Evolutionary conservation across 306 rosid genomes (phyloP).

Genomic region (Gillenia trifoliata): DNA sequence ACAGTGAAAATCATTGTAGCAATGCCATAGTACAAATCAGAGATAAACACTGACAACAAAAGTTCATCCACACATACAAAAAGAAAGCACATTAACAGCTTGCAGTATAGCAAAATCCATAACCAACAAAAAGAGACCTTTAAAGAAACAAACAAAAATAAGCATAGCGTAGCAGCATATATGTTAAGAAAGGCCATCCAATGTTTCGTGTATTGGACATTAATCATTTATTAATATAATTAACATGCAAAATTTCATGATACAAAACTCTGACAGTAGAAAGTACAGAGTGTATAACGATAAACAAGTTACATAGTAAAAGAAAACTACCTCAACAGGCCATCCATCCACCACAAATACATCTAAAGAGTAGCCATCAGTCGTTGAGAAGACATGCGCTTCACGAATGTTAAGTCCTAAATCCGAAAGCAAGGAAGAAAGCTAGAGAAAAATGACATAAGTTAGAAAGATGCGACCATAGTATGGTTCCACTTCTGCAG

Average conservation of each 20-base stretch:
- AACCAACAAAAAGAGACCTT: neutral
- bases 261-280: slow-evolving; percentile 5
- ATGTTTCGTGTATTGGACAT: neutral
- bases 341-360: slow-evolving; percentile 73
- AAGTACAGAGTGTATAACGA: neutral
- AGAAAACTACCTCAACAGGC: slow-evolving; percentile 46
- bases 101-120: neutral
- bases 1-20: neutral
- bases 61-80: neutral
- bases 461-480: slow-evolving; percentile 20
- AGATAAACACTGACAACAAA: neutral
- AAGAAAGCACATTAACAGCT: neutral
- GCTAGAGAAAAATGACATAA: slow-evolving; percentile 37
- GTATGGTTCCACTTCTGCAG: slow-evolving; percentile 4
- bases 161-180: neutral
- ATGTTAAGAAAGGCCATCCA: neutral
- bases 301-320: neutral
- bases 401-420: slow-evolving; percentile 65
- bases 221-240: neutral
- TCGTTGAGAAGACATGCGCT: slow-evolving; percentile 65
- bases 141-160: neutral
- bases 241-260: neutral
- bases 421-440: slow-evolving; percentile 58
- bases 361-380: slow-evolving; percentile 52
- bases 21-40: neutral